Conservation (phyloP, 2,329 filamentous ascomycete species). For the Colletotrichum musae region DNA sequence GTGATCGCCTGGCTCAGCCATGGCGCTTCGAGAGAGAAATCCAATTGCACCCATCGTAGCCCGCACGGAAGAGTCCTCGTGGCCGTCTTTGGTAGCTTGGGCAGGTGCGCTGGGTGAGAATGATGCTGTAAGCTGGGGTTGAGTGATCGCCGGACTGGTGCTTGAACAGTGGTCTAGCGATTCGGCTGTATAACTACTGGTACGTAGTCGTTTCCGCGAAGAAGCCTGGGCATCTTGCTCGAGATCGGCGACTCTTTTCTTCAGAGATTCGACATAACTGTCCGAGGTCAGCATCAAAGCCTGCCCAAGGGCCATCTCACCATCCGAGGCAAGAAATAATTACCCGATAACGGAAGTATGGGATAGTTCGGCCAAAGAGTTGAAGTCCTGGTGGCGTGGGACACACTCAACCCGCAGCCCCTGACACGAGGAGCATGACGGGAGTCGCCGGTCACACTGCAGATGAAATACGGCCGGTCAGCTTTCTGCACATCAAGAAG, state of each 20-base stretch:
- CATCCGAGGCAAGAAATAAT: not conserved
- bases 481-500: too few relatives aligned
- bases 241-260: constrained; percentile 27
- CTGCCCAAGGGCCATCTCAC: not conserved
- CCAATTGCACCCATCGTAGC: constrained; percentile 37
- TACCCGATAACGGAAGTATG: constrained; percentile 32
- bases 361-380: constrained; percentile 16
- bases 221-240: constrained; percentile 8
- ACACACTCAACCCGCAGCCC: constrained; percentile 14
- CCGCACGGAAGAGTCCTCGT: constrained; percentile 34
- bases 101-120: not conserved
- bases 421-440: constrained; percentile 26
- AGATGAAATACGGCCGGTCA: not conserved
- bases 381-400: constrained; percentile 29
- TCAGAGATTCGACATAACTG: constrained; percentile 30
- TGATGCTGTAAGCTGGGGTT: not conserved
- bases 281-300: not conserved
- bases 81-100: not conserved
- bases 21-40: constrained; percentile 34
- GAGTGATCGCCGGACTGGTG: too few relatives aligned
- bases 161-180: too few relatives aligned
- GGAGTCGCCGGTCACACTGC: constrained; percentile 32
- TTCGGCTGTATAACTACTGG: not conserved
- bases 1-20: constrained; percentile 29
- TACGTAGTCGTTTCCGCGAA: constrained; percentile 24